Evolutionary conservation across 768 basidiomycete genomes (phyloP), one percentile per base, ranked within the genome.

Genomic region (Crepidotus variabilis): DNA sequence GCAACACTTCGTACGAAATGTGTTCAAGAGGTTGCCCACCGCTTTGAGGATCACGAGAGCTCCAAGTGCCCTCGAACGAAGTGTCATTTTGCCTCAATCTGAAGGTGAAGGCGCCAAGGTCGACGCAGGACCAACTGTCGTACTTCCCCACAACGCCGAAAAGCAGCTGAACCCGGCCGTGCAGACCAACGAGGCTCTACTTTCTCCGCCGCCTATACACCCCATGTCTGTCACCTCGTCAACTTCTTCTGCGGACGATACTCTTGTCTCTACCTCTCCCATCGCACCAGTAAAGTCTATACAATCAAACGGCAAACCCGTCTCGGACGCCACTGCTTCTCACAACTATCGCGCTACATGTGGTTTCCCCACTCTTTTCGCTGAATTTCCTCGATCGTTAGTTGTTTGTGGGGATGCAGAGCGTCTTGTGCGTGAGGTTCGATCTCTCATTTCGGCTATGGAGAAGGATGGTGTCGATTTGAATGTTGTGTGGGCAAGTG

Each of bases 321-420:
- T 33, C 33, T 34, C 46, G 8, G 45, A 24, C 13, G 28, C 43
- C 14, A 3, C 39, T 18, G 21, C 28, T 20, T 32, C 53, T 9
- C 47, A 20, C 47, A 33, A 33, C 20, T 66, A 61, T 59, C 62
- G 60, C 51, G 61, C 63, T 24, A 60, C 63, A 2, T 63, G 64
- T 22, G 58, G 59, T 21, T 76, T 74, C 52, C 66, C 72, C 21
- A 70, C 67, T 35, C 68, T 83, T 16, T 81, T 83, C 62, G 72
- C 67, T 22, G 71, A 68, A 28, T 83, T 82, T 56, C 78, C 81
- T 33, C 69, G 66, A 47, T 67, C 75, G 21, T 66, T 79, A 46
- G 68, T 82, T 50, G 72, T 80, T 20, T 71, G 77, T 32, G 81
- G 81, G 2, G 78, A 80, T 57, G 79, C 78, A 36, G 81, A 83